Base-by-base conservation (phyloP, 257 asterid genomes). In the Solanum chiquidenum region DNA sequence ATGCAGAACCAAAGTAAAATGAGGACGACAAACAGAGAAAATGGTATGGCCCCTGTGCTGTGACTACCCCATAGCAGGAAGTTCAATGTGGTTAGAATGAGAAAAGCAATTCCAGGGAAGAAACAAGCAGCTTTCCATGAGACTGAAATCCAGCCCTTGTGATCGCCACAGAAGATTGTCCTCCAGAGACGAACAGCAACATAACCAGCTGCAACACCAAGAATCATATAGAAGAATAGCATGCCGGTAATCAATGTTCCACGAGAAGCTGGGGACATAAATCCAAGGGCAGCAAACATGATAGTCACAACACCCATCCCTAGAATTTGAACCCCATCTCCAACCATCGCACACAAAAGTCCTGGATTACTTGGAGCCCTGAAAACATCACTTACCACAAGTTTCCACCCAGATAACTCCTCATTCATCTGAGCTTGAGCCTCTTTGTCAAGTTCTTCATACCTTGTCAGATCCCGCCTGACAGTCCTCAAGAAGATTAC, bases 351-450 rank as follows among this genome's bases (percentile, higher is more conserved):
- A 83, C 99, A 96, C 80, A 96, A 66, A 87, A 96, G 98, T 12
- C 94, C 68, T 1, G 99, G 95, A 77, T 93, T 89, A 66, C 91
- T 77, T 14, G 99, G 99, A 42, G 94, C 95, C 18, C 99, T 94
- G 69, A 96, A 96, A 33, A 93, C 96, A 89, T 96, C 99, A 68
- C 92, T 97, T 27, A 96, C 99, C 0, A 96, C 98, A 64, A 96
- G 97, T 84, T 96, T 96, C 99, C 99, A 96, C 25, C 99, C 99
- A 0, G 99, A 96, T 80, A 96, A 77, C 93, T 96, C 99, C 93
- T 96, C 99, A 13, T 93, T 96, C 99, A 96, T 96, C 87, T 95
- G 99, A 52, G 98, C 96, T 89, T 96, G 99, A 46, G 98, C 95
- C 88, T 96, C 98, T 90, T 94, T 96, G 80, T 96, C 99, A 1